These are phyloP conservation scores for Madurella mycetomatis DNA, from an alignment of 2,329 filamentous ascomycete species.

Conservation along the genomic window DNA sequence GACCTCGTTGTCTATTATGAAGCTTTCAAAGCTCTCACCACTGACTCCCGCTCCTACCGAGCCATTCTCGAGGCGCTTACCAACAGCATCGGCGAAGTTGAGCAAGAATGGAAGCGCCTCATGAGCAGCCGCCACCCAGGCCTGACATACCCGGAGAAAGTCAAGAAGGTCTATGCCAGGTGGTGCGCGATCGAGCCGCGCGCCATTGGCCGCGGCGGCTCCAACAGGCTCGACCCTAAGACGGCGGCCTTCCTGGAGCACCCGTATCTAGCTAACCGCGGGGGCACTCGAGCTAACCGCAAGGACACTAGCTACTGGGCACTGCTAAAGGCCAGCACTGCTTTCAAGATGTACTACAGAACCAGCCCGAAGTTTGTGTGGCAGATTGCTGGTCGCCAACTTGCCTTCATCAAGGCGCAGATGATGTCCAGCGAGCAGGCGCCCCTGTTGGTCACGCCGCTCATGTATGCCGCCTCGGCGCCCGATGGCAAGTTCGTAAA, in stretches of 20 bases:
- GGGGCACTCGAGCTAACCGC: constrained; percentile 23
- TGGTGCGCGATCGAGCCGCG: constrained; percentile 43
- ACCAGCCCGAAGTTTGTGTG: constrained; percentile 37
- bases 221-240: constrained; percentile 22
- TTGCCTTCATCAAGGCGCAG: constrained; percentile 44
- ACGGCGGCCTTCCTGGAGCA: constrained; percentile 31
- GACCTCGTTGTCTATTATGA: constrained; percentile 35
- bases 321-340: constrained; percentile 47
- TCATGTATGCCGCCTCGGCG: constrained; percentile 26
- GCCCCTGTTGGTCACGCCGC: constrained; percentile 19
- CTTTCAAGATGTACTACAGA: constrained; percentile 39
- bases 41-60: constrained; percentile 28
- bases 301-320: constrained; percentile 40
- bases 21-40: constrained; percentile 31
- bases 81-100: constrained; percentile 31
- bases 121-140: constrained; percentile 14
- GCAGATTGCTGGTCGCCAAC: constrained; percentile 46
- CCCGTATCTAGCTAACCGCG: constrained; percentile 21
- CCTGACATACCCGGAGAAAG: constrained; percentile 25
- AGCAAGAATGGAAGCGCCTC: constrained; percentile 31
- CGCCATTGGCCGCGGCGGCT: constrained; percentile 7
- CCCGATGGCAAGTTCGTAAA: constrained; percentile 25
- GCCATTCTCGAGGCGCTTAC: constrained; percentile 33
- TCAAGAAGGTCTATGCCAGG: constrained; percentile 36
- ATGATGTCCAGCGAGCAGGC: constrained; percentile 18